A percentile compares a stretch with the other conserved stretches of the same genome.
Conservation (phyloP, 2,329 filamentous ascomycete genomes). For the Colletotrichum camelliae region DNA sequence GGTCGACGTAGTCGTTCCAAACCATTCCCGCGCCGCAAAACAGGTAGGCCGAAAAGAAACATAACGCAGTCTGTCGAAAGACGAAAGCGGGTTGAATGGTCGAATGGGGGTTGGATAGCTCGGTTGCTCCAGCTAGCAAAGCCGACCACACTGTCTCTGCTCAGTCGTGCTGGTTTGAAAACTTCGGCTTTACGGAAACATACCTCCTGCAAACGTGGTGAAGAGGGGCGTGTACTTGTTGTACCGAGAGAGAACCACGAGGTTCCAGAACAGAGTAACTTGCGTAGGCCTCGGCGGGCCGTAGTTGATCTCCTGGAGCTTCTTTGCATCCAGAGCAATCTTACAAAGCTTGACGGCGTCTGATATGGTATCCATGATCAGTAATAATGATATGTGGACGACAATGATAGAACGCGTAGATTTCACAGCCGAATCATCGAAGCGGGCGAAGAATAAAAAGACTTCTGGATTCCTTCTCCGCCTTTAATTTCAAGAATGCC, state of each 20-base stretch:
- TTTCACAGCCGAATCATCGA: neutral
- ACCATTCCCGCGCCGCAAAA: slow-evolving; percentile 35
- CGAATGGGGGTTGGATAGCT: neutral
- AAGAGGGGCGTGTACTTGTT: slow-evolving; percentile 19
- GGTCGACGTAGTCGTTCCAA: slow-evolving; percentile 35
- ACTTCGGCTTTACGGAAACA: neutral
- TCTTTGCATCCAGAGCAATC: slow-evolving; percentile 8
- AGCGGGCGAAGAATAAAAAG: neutral
- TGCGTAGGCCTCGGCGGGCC: slow-evolving; percentile 11
- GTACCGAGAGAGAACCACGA: slow-evolving; percentile 14
- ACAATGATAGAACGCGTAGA: neutral
- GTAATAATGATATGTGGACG: neutral
- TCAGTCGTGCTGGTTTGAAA: neutral
- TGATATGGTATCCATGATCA: slow-evolving; percentile 1
- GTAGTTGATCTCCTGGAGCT: slow-evolving; percentile 9
- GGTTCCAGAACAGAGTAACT: slow-evolving; percentile 11
- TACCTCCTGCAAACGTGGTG: slow-evolving; percentile 19
- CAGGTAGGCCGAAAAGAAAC: slow-evolving; percentile 26
- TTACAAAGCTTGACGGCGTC: slow-evolving; percentile 3
- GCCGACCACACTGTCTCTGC: slow-evolving; percentile 13
- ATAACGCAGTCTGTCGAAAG: slow-evolving; percentile 26
- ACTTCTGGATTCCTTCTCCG: neutral
- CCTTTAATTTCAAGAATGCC: neutral
- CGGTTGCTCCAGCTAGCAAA: slow-evolving; percentile 12
- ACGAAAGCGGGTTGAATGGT: slow-evolving; percentile 21